Evolutionary conservation across 805 yeast species (phyloP).

Genomic region (Candida endomychidarum): DNA sequence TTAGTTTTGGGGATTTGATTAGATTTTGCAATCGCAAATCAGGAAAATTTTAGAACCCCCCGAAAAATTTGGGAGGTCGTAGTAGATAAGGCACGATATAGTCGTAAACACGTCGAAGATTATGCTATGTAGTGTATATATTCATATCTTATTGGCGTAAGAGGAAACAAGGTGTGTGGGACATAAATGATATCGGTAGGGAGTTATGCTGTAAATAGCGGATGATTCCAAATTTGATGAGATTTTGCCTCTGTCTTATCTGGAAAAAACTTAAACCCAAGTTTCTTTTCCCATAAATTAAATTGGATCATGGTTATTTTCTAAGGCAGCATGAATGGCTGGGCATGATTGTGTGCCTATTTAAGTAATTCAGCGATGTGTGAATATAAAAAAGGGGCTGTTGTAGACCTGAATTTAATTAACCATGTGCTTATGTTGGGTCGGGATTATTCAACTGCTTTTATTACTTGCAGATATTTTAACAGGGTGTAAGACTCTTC

Average conservation of each 20-base stretch:
- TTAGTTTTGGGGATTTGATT: constrained; percentile 1
- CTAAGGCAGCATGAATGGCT: too few species aligned
- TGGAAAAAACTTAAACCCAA: neutral
- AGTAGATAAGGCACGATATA: neutral
- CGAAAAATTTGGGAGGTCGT: neutral
- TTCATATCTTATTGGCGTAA: too few species aligned
- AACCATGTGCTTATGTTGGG: neutral
- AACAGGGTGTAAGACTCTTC: neutral
- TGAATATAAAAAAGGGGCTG: neutral
- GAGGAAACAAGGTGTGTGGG: too few species aligned
- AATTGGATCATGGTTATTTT: too few species aligned
- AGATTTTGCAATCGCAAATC: constrained; percentile 1
- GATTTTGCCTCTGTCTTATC: neutral
- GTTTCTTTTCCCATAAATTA: too few species aligned
- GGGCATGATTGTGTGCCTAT: too few species aligned
- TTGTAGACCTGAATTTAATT: neutral
- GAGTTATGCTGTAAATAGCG: too few species aligned
- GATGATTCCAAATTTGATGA: constrained; percentile 1
- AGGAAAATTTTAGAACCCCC: constrained; percentile 3
- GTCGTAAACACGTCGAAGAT: too few species aligned
- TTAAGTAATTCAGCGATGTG: too few species aligned
- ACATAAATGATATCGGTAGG: too few species aligned
- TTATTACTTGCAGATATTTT: neutral
- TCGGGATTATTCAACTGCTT: neutral
- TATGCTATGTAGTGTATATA: neutral